Evolutionary conservation across 345 rosid species (phyloP), one percentile per base, ranked within the genome.

Genomic region (Leavenworthia alabamica): DNA sequence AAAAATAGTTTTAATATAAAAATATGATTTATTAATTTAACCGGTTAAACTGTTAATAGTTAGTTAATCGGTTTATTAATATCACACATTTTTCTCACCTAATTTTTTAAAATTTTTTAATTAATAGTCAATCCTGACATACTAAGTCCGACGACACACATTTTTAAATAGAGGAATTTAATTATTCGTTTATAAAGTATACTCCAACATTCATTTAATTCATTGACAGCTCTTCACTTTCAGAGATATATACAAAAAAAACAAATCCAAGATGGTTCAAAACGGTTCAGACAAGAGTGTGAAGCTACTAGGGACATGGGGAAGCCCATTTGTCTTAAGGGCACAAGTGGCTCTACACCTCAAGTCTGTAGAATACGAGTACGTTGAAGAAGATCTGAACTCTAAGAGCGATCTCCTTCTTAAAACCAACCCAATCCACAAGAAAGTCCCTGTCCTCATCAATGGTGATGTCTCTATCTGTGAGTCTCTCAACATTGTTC

Each of bases 371-470:
- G 66, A 64, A 35, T 51, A 71, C 15, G 66, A 64, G 46, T 64
- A 71, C 40, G 6, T 64, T 2, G 70, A 71, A 48, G 70, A 63
- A 71, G 9, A 56, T 49, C 27, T 63, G 22, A 71, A 64, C 0
- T 49, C 66, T 0, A 88, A 88, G 73, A 83, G 89, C 59, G 80
- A 83, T 35, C 89, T 89, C 36, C 91, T 89, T 32, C 66, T 89
- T 36, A 60, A 80, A 75, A 75, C 81, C 2, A 89, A 89, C 51
- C 95, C 97, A 2, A 79, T 89, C 36, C 81, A 89, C 79, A 89
- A 86, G 82, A 89, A 89, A 79, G 74, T 89, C 36, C 94, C 95
- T 1, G 89, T 86, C 41, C 83, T 89, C 1, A 74, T 89, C 62
- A 86, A 89, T 9, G 75, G 68, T 7, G 89, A 71, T 26, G 77